Evolutionary conservation across 208 protist species (phyloP), one percentile per base, ranked within the genome.

Genomic region (Trypanosoma avium): DNA sequence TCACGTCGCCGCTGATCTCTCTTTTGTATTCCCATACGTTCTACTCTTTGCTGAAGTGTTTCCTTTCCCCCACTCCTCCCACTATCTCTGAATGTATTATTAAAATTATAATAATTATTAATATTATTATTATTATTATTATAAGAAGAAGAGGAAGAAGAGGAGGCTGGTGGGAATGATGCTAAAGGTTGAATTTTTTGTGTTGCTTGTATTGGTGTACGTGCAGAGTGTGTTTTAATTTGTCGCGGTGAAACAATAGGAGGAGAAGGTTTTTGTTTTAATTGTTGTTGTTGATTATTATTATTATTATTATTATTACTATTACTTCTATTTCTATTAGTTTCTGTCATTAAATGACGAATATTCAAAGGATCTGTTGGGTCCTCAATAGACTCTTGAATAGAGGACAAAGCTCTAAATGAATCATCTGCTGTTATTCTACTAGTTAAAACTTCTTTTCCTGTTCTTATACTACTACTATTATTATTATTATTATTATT

Each of bases 1-100:
- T 94, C 84, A 12, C 84, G 76, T 17, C 88, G 65, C 3, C 82
- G 76, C 38, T 74, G 82, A 22, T 86, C 84, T 53, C 73, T 88
- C n/a, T 77, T 15, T 1, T 40, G 36, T 21, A 45, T 8, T 10
- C 40, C 55, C 36, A 61, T 43, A 21, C 13, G 49, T 46, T 24
- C 45, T 19, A 13, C 22, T 22, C 67, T 32, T 17, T 21, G 6
- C 35, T 49, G 62, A 21, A 40, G 0, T 21, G 15, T 46, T 19
- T 53, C 43, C 47, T 29, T 43, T 32, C 17, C 13, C 19, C 33
- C 30, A 22, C 17, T 8, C 19, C 33, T 40, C 42, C 53, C 35
- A 50, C 21, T 26, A 27, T 50, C 46, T 26, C 33, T 38, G 33
- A 5, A 38, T 13, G 33, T n/a, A n/a, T n/a, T n/a, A n/a, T n/a